These are phyloP conservation scores for Gossypium davidsonii DNA, from an alignment of 441 rosid species.

Conservation along the genomic window DNA sequence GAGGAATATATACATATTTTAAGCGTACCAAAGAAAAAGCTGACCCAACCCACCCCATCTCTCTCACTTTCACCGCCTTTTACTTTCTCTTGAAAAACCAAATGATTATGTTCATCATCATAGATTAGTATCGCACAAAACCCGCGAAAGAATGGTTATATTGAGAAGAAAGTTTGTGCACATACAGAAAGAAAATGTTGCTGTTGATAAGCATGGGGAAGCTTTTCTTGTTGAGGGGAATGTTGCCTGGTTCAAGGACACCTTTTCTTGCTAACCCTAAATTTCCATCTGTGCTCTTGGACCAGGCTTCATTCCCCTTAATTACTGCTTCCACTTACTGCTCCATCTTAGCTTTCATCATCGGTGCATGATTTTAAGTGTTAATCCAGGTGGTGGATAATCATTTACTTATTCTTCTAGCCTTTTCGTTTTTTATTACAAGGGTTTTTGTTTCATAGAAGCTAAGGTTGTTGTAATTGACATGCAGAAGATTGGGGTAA, in stretches of 20 bases:
- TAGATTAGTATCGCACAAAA: constrained; percentile 1
- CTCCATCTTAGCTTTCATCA: background rate
- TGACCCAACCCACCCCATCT: background rate
- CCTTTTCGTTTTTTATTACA: background rate
- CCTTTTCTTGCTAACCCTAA: too few relatives aligned
- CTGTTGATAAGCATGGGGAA: background rate
- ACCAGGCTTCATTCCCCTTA: constrained; percentile 71
- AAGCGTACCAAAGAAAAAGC: background rate
- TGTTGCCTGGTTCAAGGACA: constrained; percentile 42
- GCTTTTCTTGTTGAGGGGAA: constrained; percentile 39
- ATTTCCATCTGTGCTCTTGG: constrained; percentile 22
- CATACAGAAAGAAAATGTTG: background rate
- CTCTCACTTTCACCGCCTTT: background rate
- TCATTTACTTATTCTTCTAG: background rate
- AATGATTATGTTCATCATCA: constrained; percentile 26
- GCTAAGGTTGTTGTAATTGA: constrained; percentile 10
- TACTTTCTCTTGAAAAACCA: constrained; percentile 17
- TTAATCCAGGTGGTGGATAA: background rate
- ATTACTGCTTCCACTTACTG: constrained; percentile 26
- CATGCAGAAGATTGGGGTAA: constrained; percentile 33
- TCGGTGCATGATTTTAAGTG: background rate
- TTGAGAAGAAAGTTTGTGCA: background rate
- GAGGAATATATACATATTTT: background rate
- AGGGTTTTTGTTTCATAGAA: background rate
- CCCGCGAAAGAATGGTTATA: background rate